Evolutionary conservation across 1,284 basidiomycete genomes (phyloP).

Genomic region (Anthracocystis walkeri): DNA sequence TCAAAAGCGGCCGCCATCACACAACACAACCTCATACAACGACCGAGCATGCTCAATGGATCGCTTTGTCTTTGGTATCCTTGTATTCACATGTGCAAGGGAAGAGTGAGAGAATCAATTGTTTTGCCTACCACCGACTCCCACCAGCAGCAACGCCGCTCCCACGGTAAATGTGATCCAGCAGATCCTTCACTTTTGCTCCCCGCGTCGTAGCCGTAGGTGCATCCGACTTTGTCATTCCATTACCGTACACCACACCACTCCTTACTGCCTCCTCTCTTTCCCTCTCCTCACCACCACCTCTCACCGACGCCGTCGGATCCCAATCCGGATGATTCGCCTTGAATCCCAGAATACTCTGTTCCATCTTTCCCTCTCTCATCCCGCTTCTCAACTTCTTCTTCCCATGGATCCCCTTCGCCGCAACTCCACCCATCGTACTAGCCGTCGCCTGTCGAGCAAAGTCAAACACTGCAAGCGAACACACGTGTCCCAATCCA

Average conservation of each 20-base stretch:
- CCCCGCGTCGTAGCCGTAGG: constrained; percentile 9
- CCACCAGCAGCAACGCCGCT: constrained; percentile 27
- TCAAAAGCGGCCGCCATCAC: too few species aligned
- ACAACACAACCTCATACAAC: too few species aligned
- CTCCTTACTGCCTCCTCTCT: too few species aligned
- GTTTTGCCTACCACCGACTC: constrained; percentile 25
- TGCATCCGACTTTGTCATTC: constrained; percentile 12
- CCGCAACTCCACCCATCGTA: constrained; percentile 72
- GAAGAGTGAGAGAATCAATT: too few species aligned
- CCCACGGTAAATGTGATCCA: constrained; percentile 48
- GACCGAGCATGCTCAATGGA: too few species aligned
- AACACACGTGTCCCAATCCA: constrained; percentile 94
- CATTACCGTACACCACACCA: constrained; percentile 11
- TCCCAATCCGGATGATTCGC: constrained; percentile 95
- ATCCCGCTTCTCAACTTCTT: constrained; percentile 72
- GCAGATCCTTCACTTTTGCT: constrained; percentile 47
- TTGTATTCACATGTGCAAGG: too few species aligned
- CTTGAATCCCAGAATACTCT: constrained; percentile 91
- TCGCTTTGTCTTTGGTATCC: too few species aligned
- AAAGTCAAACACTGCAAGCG: constrained; percentile 98
- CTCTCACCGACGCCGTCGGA: constrained; percentile 71
- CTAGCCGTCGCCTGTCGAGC: constrained; percentile 73
- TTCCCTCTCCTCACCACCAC: neutral
- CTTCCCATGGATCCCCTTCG: constrained; percentile 70
- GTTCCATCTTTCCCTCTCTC: constrained; percentile 79